Conservation (phyloP, 495 filamentous ascomycete genomes). For the Ascobolus immersus region DNA sequence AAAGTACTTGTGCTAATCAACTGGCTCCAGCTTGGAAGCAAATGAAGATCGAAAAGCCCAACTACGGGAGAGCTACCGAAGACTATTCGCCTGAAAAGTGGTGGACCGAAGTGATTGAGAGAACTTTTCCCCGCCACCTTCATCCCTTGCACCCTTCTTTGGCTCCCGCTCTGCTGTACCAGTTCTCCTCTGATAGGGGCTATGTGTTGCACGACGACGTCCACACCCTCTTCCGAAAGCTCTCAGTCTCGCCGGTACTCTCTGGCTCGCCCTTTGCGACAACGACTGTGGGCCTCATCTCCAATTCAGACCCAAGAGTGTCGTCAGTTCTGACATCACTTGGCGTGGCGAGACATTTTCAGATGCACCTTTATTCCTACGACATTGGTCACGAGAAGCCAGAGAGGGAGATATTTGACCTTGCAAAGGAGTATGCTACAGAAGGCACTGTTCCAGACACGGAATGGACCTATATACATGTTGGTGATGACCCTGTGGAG, state of each 20-base stretch:
- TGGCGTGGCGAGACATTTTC: constrained; percentile 42
- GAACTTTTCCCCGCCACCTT: constrained; percentile 19
- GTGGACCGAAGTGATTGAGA: constrained; percentile 41
- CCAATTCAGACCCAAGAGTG: constrained; percentile 55
- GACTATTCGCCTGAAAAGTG: constrained; percentile 32
- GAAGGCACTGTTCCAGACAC: too few species aligned
- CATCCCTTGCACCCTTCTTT: constrained; percentile 24
- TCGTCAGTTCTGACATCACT: constrained; percentile 32
- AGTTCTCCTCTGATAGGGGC: constrained; percentile 34
- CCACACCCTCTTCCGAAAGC: constrained; percentile 23
- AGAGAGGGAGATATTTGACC: constrained; percentile 32
- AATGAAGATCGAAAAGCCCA: constrained; percentile 28
- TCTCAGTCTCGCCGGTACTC: constrained; percentile 20
- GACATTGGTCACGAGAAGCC: constrained; percentile 54
- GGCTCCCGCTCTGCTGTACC: constrained; percentile 27
- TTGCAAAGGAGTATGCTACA: constrained; percentile 26
- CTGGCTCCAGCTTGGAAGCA: constrained; percentile 23
- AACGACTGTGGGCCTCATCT: constrained; percentile 38
- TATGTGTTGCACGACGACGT: constrained; percentile 35
- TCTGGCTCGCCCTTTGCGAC: constrained; percentile 18
- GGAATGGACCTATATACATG: constrained; percentile 33
- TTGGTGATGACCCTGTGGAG: constrained; percentile 41
- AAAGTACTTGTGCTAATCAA: constrained; percentile 1
- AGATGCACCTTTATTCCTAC: constrained; percentile 47
- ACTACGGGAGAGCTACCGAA: constrained; percentile 37